Conservation (phyloP, 2,329 filamentous ascomycete genomes). For the Calonectria crousiana region DNA sequence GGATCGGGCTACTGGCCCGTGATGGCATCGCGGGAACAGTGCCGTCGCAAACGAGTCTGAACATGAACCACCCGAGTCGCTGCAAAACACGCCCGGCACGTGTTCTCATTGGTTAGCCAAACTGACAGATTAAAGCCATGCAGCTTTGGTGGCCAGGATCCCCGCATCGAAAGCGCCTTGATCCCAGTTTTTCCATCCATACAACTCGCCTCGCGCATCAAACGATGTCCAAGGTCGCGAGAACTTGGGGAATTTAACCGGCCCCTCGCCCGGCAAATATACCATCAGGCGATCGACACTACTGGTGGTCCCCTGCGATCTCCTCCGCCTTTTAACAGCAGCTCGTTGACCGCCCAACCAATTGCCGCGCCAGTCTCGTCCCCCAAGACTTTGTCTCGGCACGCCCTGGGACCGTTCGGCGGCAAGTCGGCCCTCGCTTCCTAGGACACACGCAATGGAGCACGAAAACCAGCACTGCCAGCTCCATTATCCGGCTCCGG, state of each 20-base stretch:
- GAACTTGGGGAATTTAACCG: conserved; percentile 29
- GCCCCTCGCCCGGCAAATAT: conserved; percentile 9
- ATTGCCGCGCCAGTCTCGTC: conserved; percentile 1
- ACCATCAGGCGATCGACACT: conserved; percentile 11
- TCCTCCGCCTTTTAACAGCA: conserved; percentile 15
- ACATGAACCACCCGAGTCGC: conserved; percentile 7
- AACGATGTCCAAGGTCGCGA: conserved; percentile 17
- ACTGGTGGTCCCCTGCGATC: background rate
- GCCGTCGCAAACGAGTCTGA: background rate
- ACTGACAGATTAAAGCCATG: background rate
- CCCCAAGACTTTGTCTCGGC: conserved; percentile 1
- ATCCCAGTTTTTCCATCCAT: conserved; percentile 31
- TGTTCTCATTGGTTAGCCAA: conserved; percentile 9
- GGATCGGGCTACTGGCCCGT: conserved; percentile 22
- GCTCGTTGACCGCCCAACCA: conserved; percentile 4
- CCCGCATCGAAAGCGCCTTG: conserved; percentile 21
- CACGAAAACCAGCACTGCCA: conserved; percentile 24
- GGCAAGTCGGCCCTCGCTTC: conserved; percentile 23
- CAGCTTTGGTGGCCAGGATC: conserved; percentile 7
- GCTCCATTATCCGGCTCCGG: conserved; percentile 41
- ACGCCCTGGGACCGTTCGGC: background rate
- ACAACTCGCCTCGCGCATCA: conserved; percentile 5
- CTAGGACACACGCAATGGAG: background rate
- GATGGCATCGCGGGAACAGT: conserved; percentile 26
- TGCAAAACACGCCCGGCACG: background rate